Evolutionary conservation across 2,329 filamentous ascomycete species (phyloP), one percentile per base, ranked within the genome.

Genomic region (Nothopassalora personata): DNA sequence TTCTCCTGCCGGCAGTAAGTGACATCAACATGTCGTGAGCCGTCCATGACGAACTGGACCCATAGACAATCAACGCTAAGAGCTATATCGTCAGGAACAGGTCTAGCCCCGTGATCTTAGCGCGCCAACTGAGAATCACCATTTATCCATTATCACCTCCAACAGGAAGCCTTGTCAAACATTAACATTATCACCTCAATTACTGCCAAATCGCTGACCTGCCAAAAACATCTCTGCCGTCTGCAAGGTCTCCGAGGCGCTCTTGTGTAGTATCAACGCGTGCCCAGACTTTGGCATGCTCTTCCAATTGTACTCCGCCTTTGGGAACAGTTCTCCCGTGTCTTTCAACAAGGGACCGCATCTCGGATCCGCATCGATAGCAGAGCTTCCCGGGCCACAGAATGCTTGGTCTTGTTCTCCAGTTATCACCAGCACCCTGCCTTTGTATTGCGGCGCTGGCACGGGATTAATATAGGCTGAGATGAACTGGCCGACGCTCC

Each of bases 321-420:
- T 58, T 1, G 62, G 58, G 46, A 60, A 64, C 19, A 62, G 39
- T 34, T 43, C 48, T n/a, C 49, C 49, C 36, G 61, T 60, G 33
- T 58, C 59, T 15, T 13, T 54, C 18, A 60, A 51, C 56, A 64
- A 23, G 23, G 19, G 36, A 4, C 63, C 61, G 34, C 61, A 63
- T 10, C 27, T 39, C n/a, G 55, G 28, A n/a, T 53, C 27, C 3
- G 56, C 36, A 30, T 58, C 49, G 9, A 61, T 52, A 11, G 57
- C 59, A 33, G 59, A 60, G 36, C 57, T 61, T 1, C 63, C 61
- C 3, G 50, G 59, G 4, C 63, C 63, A 27, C 63, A 65, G 51
- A 62, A 64, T 11, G 63, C 57, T 49, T 65, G 59, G 39, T 65
- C 61, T 39, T 63, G 34, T 19, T 63, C 63, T 10, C 63, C 61